Evolutionary conservation across 257 asterid species (phyloP), one percentile per base, ranked within the genome.

Genomic region (Marsdenia floribunda): DNA sequence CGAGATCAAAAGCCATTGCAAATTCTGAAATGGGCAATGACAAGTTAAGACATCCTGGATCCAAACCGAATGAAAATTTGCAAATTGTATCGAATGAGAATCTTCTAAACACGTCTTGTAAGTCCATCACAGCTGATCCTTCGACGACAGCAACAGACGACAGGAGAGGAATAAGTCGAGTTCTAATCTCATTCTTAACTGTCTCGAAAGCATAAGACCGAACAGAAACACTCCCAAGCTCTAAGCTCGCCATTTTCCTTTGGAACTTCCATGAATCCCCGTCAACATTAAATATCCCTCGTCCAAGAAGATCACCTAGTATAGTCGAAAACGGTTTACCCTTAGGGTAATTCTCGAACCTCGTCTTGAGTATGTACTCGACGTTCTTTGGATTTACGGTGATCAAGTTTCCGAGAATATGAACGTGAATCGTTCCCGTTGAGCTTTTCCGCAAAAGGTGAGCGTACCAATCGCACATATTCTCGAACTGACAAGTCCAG

Each of bases 271-370:
- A 93, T 2, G 84, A 68, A 42, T 91, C 90, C 1, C 97, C 97
- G 72, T 93, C 98, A 13, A 88, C 96, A 18, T 88, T 92, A 88
- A 93, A 93, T 4, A 93, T 93, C 5, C 98, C 98, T 1, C 83
- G 79, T 1, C 98, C 98, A 57, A 93, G 73, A 9, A 93, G 82
- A 77, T 93, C 98, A 2, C 96, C 91, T 9, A 93, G 47, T 10
- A 91, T 63, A 0, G 88, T 74, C 4, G 95, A 82, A 72, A 93
- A 93, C 0, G 78, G 87, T 12, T 87, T 88, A 4, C 97, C 98
- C 69, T 93, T 93, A 0, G 97, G 97, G 71, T 78, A 91, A 68
- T 93, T 93, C 0, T 84, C 83, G 70, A 93, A 93, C 40, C 76
- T 82, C 1, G 91, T 86, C 24, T 87, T 93, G 70, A 93, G 87